Conservation (phyloP, 345 rosid species). For the Populus pruinosa region DNA sequence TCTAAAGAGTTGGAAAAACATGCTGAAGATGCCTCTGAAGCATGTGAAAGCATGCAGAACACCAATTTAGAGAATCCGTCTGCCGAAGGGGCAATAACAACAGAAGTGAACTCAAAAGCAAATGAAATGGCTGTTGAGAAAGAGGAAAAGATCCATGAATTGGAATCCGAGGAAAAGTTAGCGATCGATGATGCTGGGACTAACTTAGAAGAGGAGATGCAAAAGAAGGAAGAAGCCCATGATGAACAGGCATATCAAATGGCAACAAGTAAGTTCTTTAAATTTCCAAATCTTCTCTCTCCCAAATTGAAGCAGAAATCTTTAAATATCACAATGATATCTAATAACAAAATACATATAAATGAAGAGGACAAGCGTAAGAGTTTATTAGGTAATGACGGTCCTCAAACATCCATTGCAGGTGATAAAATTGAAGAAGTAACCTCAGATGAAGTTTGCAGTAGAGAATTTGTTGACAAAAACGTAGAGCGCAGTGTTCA, state of each 20-base stretch:
- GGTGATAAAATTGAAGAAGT: slow-evolving; percentile 5
- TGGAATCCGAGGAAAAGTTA: slow-evolving; percentile 5
- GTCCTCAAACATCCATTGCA: slow-evolving; percentile 1
- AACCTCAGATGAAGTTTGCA: neutral
- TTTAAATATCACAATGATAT: no score
- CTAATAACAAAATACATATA: no score
- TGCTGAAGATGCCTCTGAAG: slow-evolving; percentile 11
- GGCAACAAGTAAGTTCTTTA: slow-evolving; percentile 17
- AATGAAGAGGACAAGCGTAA: neutral
- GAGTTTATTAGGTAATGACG: neutral
- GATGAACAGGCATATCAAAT: neutral
- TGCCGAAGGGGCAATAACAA: neutral
- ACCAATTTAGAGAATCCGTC: slow-evolving; percentile 3
- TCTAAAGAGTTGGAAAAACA: slow-evolving; percentile 3
- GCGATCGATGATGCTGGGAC: neutral
- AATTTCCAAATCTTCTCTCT: neutral
- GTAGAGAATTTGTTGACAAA: neutral
- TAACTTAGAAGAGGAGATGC: slow-evolving; percentile 10
- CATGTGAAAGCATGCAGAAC: slow-evolving; percentile 1
- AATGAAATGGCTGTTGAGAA: slow-evolving; percentile 7
- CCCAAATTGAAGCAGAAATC: neutral
- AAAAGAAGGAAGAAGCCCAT: slow-evolving; percentile 12
- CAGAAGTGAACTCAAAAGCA: slow-evolving; percentile 10
- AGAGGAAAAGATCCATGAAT: neutral
- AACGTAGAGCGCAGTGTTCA: neutral